phyloP scores from a whole-genome alignment of 1,284 basidiomycete genomes.

The Schizophyllum commune region DNA sequence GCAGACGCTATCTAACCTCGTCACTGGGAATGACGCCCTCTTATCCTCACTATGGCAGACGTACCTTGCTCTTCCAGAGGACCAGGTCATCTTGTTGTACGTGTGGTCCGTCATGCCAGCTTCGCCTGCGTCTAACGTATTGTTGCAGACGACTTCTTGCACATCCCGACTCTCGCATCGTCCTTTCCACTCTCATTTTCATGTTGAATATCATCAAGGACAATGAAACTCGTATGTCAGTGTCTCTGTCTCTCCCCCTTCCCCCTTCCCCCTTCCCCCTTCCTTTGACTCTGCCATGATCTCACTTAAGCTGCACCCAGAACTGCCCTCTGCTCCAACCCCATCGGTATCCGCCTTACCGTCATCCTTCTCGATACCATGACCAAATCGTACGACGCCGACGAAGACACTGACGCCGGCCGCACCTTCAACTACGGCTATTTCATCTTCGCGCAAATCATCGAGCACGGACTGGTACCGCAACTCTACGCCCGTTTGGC shows the following conservation, averaged over 20 bases:
- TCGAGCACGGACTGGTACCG: conserved; percentile 41
- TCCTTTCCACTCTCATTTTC: conserved; percentile 60
- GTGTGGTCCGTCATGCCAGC: conserved; percentile 17
- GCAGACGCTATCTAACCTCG: conserved; percentile 67
- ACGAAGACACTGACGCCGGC: conserved; percentile 49
- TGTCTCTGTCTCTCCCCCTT: conserved; percentile 7
- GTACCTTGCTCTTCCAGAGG: conserved; percentile 61
- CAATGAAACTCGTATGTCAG: conserved; percentile 50
- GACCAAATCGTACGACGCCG: conserved; percentile 55
- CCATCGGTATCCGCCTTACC: conserved; percentile 53
- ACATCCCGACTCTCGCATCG: conserved; percentile 56
- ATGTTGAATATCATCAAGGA: conserved; percentile 64
- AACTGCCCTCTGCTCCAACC: conserved; percentile 40
- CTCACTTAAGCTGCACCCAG: conserved; percentile 20
- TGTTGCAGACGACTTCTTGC: conserved; percentile 60
- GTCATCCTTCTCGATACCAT: conserved; percentile 59
- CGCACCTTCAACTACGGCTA: conserved; percentile 77
- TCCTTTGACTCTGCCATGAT: conserved; percentile 1
- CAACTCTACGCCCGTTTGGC: conserved; percentile 42
- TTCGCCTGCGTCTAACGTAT: conserved; percentile 13
- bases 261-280: not conserved
- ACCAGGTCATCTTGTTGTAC: conserved; percentile 70
- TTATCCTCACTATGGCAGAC: conserved; percentile 50
- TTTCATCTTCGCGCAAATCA: conserved; percentile 43
- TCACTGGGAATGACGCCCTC: conserved; percentile 58